Percentiles rank a stretch among this genome's conserved stretches.
phyloP scores from a whole-genome alignment of 2,329 filamentous ascomycete genomes.

The Ascochyta pisi region DNA sequence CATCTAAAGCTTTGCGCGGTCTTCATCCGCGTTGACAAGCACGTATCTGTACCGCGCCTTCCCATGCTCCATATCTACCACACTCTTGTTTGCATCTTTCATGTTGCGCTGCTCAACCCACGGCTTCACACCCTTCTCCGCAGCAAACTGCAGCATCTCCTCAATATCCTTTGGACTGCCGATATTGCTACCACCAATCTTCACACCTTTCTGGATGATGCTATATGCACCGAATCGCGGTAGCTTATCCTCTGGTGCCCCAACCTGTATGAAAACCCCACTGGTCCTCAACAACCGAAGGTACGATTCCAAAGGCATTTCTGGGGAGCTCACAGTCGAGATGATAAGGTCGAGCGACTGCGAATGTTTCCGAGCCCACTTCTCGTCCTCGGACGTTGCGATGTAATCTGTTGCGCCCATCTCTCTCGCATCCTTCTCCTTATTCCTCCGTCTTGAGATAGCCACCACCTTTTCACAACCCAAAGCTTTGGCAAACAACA shows the following conservation, averaged over 20 bases:
- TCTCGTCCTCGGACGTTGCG: constrained; percentile 44
- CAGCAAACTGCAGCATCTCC: constrained; percentile 68
- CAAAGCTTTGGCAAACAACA: constrained; percentile 74
- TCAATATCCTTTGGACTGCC: constrained; percentile 65
- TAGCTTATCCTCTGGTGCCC: constrained; percentile 66
- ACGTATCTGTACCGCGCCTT: constrained; percentile 57
- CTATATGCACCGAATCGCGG: constrained; percentile 64
- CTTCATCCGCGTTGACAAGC: constrained; percentile 38
- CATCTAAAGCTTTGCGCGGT: constrained; percentile 32
- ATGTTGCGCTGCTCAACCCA: constrained; percentile 69
- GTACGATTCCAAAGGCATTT: constrained; percentile 70
- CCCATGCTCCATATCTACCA: constrained; percentile 65
- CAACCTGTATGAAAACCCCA: constrained; percentile 72
- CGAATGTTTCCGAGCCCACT: constrained; percentile 67
- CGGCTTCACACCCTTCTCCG: constrained; percentile 63
- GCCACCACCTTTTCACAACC: constrained; percentile 72
- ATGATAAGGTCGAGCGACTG: constrained; percentile 66
- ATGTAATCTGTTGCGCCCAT: constrained; percentile 73
- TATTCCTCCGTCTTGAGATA: constrained; percentile 66
- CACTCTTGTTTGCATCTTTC: constrained; percentile 60
- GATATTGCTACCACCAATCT: constrained; percentile 55
- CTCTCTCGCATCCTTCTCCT: constrained; percentile 65
- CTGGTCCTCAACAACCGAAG: constrained; percentile 65
- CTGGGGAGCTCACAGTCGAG: constrained; percentile 62
- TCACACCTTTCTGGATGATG: constrained; percentile 63